Evolutionary conservation across 2,329 filamentous ascomycete genomes (phyloP).

Genomic region (Emmonsiellopsis sp.): DNA sequence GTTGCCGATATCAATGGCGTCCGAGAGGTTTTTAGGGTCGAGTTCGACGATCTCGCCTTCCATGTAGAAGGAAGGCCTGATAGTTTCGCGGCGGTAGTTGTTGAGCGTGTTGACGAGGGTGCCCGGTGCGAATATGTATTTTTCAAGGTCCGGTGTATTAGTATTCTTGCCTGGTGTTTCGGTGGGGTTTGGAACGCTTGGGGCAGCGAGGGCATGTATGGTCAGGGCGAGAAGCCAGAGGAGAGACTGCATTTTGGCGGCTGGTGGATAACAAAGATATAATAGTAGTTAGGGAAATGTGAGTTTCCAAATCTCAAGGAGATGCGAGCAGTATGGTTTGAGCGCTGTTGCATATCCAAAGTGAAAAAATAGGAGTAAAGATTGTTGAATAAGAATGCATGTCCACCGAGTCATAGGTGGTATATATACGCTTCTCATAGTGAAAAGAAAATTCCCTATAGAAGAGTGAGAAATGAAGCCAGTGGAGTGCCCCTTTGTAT

Average conservation of each 20-base stretch:
- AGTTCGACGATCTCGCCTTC: slow-evolving; percentile 3
- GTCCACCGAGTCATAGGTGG: too few species aligned
- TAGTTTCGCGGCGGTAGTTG: neutral
- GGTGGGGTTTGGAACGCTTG: neutral
- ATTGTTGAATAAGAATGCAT: too few species aligned
- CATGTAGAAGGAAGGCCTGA: neutral
- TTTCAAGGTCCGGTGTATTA: neutral
- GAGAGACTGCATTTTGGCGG: neutral
- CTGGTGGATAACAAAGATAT: neutral
- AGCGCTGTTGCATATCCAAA: too few species aligned
- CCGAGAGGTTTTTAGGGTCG: slow-evolving; percentile 1
- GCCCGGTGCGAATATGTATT: slow-evolving; percentile 7
- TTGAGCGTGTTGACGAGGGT: slow-evolving; percentile 7
- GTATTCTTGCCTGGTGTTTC: neutral
- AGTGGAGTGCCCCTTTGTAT: too few species aligned
- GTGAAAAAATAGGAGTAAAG: too few species aligned
- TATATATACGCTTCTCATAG: too few species aligned
- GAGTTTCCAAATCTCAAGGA: neutral
- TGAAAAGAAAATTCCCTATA: too few species aligned
- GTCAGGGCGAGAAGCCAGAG: neutral
- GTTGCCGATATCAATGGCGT: neutral
- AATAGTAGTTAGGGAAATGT: neutral
- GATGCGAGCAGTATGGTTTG: too few species aligned
- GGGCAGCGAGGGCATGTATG: neutral
- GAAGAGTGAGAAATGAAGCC: too few species aligned